phyloP scores from a whole-genome alignment of 495 filamentous ascomycete genomes.

The Penicillium ucsense region DNA sequence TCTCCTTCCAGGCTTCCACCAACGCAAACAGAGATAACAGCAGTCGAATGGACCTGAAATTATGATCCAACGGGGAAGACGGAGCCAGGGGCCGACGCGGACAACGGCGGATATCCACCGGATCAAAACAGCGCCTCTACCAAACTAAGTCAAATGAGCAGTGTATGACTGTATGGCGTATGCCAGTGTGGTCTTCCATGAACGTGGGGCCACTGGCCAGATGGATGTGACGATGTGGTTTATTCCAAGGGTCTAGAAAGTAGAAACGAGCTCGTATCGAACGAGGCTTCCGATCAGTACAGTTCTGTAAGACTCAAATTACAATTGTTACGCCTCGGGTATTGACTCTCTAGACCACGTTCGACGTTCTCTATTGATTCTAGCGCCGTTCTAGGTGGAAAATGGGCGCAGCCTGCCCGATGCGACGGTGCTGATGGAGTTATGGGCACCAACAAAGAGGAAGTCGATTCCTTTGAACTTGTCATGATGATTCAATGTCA shows the following conservation, averaged over 20 bases:
- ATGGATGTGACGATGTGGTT: too few species aligned
- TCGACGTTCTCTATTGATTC: slow-evolving; percentile 13
- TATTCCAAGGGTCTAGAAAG: too few species aligned
- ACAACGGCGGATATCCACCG: neutral
- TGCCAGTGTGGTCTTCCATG: too few species aligned
- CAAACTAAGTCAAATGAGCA: neutral
- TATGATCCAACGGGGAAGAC: slow-evolving; percentile 7
- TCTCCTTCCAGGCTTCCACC: neutral
- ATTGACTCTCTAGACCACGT: too few species aligned
- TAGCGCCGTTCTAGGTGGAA: slow-evolving; percentile 25
- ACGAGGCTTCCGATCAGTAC: too few species aligned
- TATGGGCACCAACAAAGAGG: slow-evolving; percentile 9
- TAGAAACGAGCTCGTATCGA: too few species aligned
- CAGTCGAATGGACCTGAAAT: too few species aligned
- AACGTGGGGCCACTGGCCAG: too few species aligned
- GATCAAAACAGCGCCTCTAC: neutral
- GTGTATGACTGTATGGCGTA: neutral
- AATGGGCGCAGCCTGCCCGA: slow-evolving; percentile 14
- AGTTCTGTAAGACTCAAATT: too few species aligned
- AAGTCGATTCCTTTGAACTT: slow-evolving; percentile 6
- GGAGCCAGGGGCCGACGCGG: neutral
- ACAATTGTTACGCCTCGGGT: too few species aligned
- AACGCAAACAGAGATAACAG: too few species aligned
- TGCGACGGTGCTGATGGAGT: slow-evolving; percentile 2
- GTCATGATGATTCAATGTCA: too few species aligned